Evolutionary conservation across 345 rosid species (phyloP), one percentile per base, ranked within the genome.

Genomic region (Crucihimalaya himalaica): DNA sequence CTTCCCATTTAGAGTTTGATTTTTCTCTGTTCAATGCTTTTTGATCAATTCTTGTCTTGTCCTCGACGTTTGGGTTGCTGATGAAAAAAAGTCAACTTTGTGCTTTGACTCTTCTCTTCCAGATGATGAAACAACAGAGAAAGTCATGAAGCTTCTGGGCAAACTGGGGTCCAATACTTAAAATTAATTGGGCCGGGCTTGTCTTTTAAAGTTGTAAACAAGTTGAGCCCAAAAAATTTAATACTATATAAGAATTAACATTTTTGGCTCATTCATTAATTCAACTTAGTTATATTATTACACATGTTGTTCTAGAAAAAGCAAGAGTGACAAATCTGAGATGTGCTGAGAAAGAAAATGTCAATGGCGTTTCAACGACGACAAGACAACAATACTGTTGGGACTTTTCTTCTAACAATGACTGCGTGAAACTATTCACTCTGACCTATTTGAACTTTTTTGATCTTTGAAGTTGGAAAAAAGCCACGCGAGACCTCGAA

Each of bases 341-440:
- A 63, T 73, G 13, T 13, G 58, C 45, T 72, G 18, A 63, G 20
- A 53, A 53, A 53, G 27, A 25, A 60, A 68, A 76, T 69, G 64
- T 76, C 75, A 76, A 69, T 63, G 70, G 65, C 70, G 52, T 54
- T 76, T 76, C 74, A 68, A 62, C 74, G 46, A 45, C 51, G n/a
- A n/a, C n/a, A n/a, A n/a, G 70, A 75, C 68, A 19, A 20, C 32
- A 12, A 6, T 35, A 27, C 39, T 20, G 53, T 60, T 46, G 65
- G 50, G 59, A 69, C 73, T 69, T 13, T 37, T 7, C 54, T 8
- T 40, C 45, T 5, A 13, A 40, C 13, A 60, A 67, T 54, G 62
- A 59, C 70, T 43, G 42, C 63, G n/a, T 51, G 43, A 53, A 69
- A 43, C 71, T 31, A 47, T 40, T 55, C 51, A 19, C 11, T 46